Conservation (phyloP, 73 alveolate species). For the Durusdinium trenchii region DNA sequence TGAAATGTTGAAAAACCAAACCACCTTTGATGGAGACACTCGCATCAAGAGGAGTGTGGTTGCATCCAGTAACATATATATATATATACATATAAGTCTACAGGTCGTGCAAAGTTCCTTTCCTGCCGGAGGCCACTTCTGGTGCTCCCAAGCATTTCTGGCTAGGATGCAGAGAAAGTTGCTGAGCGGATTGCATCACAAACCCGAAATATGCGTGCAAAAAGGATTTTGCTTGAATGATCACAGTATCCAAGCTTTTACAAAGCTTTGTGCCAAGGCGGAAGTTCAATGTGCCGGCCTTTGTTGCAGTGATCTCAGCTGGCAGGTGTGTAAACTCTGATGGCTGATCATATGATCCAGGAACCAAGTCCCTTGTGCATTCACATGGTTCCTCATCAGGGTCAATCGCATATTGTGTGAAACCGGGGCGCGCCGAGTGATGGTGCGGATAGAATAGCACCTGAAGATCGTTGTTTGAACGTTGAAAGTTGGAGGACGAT, state of each 20-base stretch:
- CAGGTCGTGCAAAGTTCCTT: neutral
- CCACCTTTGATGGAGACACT: neutral
- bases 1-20: neutral
- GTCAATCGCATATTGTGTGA: neutral
- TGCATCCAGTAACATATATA: neutral
- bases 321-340: neutral
- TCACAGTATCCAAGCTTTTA: neutral
- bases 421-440: neutral
- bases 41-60: too few relatives aligned
- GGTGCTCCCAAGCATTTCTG: neutral
- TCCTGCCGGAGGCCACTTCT: conserved; percentile 33
- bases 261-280: conserved; percentile 26
- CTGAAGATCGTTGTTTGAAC: neutral
- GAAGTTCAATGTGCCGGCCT: conserved; percentile 70
- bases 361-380: neutral
- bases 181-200: neutral
- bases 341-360: too few relatives aligned
- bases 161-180: neutral
- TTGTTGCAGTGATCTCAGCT: conserved; percentile 18
- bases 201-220: neutral
- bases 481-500: neutral
- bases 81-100: neutral
- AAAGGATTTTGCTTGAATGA: neutral
- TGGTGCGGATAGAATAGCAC: neutral
- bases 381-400: neutral